These are phyloP conservation scores for Pseudopithomyces maydicus DNA, from an alignment of 2,329 filamentous ascomycete genomes.

Conservation along the genomic window DNA sequence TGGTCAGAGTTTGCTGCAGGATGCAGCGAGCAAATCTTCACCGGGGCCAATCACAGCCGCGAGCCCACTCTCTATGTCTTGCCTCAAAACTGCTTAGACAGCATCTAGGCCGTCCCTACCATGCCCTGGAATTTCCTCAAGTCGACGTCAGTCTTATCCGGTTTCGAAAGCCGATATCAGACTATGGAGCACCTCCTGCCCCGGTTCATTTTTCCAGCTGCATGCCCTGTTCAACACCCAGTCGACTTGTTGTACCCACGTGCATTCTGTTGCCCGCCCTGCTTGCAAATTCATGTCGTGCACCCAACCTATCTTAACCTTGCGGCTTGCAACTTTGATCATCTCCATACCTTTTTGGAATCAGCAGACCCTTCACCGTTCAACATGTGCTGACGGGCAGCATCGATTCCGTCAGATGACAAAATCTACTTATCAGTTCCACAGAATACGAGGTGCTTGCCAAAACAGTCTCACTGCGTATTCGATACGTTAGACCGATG, in stretches of 20 bases:
- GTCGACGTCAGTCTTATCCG: background rate
- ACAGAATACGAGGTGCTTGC: background rate
- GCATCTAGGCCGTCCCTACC: background rate
- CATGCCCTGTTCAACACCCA: background rate
- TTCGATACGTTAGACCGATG: background rate
- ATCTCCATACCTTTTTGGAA: constrained; percentile 6
- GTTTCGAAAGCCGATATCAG: background rate
- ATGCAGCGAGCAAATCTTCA: constrained; percentile 22
- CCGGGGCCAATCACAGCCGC: constrained; percentile 17
- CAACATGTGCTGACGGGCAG: background rate
- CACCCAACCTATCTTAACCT: constrained; percentile 13
- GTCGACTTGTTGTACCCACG: constrained; percentile 1
- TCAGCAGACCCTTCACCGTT: constrained; percentile 15
- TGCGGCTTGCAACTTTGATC: constrained; percentile 11
- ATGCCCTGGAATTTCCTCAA: background rate
- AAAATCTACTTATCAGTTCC: background rate
- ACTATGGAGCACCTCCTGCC: background rate
- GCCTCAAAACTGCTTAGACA: constrained; percentile 7
- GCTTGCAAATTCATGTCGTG: constrained; percentile 12
- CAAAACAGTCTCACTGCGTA: background rate
- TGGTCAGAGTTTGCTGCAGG: constrained; percentile 5
- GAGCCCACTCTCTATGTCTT: background rate
- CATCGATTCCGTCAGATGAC: background rate
- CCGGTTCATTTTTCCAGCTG: background rate
- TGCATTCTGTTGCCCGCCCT: constrained; percentile 6